Conservation (phyloP, 2,329 filamentous ascomycete species). For the Didymella pinodella region DNA sequence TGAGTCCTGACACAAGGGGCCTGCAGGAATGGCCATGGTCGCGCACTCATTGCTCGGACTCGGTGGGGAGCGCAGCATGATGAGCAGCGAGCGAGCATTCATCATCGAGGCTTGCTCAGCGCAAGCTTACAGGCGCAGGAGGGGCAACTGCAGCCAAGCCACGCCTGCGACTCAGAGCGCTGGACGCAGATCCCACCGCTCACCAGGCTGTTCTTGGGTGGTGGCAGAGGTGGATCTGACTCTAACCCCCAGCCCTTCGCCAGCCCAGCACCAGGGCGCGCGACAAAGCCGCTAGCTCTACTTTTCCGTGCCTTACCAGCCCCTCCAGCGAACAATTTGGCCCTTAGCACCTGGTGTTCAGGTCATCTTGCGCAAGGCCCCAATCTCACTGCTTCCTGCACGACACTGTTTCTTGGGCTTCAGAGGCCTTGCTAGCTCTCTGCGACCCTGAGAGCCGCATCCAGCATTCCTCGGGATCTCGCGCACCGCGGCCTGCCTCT, state of each 20-base stretch:
- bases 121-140: conserved; percentile 30
- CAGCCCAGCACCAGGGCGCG: conserved; percentile 14
- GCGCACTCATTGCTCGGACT: neutral
- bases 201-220: conserved; percentile 26
- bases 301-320: conserved; percentile 31
- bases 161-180: conserved; percentile 22
- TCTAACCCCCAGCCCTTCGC: conserved; percentile 38
- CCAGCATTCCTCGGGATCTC: conserved; percentile 12
- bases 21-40: conserved; percentile 21
- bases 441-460: conserved; percentile 37
- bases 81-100: conserved; percentile 9
- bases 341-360: conserved; percentile 17
- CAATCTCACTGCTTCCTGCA: conserved; percentile 34
- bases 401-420: conserved; percentile 32
- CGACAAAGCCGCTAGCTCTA: conserved; percentile 38
- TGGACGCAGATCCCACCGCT: conserved; percentile 29
- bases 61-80: neutral
- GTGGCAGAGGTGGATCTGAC: conserved; percentile 37
- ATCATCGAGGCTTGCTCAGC: conserved; percentile 17
- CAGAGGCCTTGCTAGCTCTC: conserved; percentile 29
- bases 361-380: conserved; percentile 22
- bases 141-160: conserved; percentile 22
- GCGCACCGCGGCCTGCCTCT: conserved; percentile 33
- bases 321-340: conserved; percentile 26
- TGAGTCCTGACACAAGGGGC: conserved; percentile 23